Conservation (phyloP, 176 grass and related monocot species). For the Oryza rufipogon region DNA sequence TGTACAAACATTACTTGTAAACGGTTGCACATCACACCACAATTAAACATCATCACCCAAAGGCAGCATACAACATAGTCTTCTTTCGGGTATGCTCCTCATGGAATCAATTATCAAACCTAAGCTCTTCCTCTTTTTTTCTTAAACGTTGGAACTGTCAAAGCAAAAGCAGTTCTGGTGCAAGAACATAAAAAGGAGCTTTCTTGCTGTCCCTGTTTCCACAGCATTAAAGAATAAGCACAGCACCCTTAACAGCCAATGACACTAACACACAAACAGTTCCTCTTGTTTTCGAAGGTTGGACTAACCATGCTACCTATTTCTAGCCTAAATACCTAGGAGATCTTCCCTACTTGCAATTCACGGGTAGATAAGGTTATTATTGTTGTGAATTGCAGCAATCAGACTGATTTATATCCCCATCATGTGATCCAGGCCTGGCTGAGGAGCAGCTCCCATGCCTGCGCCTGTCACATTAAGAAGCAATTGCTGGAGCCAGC, state of each 20-base stretch:
- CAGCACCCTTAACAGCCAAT: conserved; percentile 7
- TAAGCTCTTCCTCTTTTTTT: conserved; percentile 1
- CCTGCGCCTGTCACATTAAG: conserved; percentile 66
- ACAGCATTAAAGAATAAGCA: conserved; percentile 33
- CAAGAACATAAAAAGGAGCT: conserved; percentile 19
- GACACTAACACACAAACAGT: conserved; percentile 5
- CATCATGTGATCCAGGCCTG: conserved; percentile 86
- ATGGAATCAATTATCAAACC: background rate
- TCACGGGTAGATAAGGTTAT: conserved; percentile 22
- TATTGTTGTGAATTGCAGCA: conserved; percentile 45
- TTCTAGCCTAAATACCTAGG: conserved; percentile 29
- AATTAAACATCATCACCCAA: background rate
- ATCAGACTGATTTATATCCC: conserved; percentile 46
- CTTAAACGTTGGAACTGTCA: background rate
- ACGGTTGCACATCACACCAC: background rate
- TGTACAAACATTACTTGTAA: background rate
- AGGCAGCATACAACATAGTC: background rate
- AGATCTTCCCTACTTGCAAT: conserved; percentile 36
- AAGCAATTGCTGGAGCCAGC: conserved; percentile 85
- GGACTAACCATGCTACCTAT: conserved; percentile 37
- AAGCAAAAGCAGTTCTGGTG: conserved; percentile 15
- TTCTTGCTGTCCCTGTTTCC: conserved; percentile 18
- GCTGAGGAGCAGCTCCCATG: conserved; percentile 67
- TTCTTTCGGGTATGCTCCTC: background rate
- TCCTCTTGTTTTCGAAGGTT: conserved; percentile 17